Percentiles rank a stretch among this genome's conserved stretches.
These are phyloP conservation scores for Diddensiella transvaalensis DNA, from an alignment of 805 yeast genomes.

Conservation along the genomic window DNA sequence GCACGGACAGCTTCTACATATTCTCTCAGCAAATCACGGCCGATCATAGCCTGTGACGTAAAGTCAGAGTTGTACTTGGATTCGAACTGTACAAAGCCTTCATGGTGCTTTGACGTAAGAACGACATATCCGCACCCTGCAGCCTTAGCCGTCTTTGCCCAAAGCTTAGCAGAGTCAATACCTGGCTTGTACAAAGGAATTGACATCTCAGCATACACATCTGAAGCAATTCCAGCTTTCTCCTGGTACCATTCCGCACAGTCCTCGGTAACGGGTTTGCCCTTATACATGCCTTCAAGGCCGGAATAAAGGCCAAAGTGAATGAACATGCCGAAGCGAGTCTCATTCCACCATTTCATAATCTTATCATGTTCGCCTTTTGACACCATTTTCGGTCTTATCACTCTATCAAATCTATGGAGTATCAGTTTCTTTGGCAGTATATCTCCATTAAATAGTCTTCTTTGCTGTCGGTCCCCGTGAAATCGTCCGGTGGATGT, in stretches of 20 bases:
- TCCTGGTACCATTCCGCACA: conserved; percentile 21
- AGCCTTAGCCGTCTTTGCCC: conserved; percentile 17
- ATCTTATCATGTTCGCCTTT: conserved; percentile 5
- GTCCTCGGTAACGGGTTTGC: conserved; percentile 7
- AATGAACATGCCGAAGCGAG: conserved; percentile 20
- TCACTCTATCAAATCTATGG: no score
- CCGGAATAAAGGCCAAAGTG: conserved; percentile 20
- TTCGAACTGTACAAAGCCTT: conserved; percentile 18
- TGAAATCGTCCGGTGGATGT: no score
- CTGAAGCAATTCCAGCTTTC: conserved; percentile 13
- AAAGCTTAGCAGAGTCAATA: conserved; percentile 5
- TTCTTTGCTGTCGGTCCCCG: no score
- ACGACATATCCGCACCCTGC: conserved; percentile 19
- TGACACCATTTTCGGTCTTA: no score
- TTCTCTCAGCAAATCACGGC: conserved; percentile 15
- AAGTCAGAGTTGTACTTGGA: conserved; percentile 8
- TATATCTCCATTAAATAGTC: no score
- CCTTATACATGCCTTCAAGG: conserved; percentile 18
- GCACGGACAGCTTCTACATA: conserved; percentile 10
- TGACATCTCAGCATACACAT: conserved; percentile 11
- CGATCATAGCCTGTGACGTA: conserved; percentile 7
- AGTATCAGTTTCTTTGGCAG: no score
- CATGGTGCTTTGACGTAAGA: conserved; percentile 21
- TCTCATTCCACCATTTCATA: conserved; percentile 20
- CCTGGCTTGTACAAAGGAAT: conserved; percentile 10